Conservation (phyloP, 2,329 filamentous ascomycete species). For the Penicillium sp. region DNA sequence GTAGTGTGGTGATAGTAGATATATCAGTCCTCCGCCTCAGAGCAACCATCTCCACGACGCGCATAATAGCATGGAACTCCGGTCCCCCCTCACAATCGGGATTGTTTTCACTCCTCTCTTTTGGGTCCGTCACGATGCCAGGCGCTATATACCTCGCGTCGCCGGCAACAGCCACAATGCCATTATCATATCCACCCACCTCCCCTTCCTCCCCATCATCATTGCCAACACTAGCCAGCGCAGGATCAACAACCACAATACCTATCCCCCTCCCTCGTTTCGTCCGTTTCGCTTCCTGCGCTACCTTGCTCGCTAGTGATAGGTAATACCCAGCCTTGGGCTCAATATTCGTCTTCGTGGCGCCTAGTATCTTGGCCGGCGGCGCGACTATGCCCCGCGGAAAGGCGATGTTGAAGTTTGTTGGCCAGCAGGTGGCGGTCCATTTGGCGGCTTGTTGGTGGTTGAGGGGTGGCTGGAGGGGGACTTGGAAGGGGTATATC, state of each 20-base stretch:
- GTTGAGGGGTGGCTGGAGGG: slow-evolving; percentile 39
- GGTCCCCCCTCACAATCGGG: slow-evolving; percentile 39
- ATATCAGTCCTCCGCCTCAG: slow-evolving; percentile 34
- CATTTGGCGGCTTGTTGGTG: slow-evolving; percentile 39
- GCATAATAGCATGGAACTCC: slow-evolving; percentile 46
- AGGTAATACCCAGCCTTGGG: slow-evolving; percentile 37
- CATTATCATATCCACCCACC: slow-evolving; percentile 30
- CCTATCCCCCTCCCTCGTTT: slow-evolving; percentile 39
- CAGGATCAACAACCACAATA: slow-evolving; percentile 41
- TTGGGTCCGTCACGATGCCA: not conserved
- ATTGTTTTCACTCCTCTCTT: slow-evolving; percentile 21
- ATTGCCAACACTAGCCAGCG: slow-evolving; percentile 25
- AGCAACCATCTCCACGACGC: slow-evolving; percentile 40
- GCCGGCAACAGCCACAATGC: slow-evolving; percentile 42
- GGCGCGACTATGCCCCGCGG: slow-evolving; percentile 41
- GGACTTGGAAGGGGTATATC: slow-evolving; percentile 34
- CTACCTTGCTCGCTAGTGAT: slow-evolving; percentile 36
- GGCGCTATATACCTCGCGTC: slow-evolving; percentile 37
- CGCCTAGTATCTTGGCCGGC: slow-evolving; percentile 34
- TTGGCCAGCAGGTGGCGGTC: slow-evolving; percentile 41
- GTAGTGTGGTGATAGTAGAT: not conserved
- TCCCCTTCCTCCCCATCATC: slow-evolving; percentile 21
- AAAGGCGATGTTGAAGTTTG: slow-evolving; percentile 43
- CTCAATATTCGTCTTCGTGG: slow-evolving; percentile 32
- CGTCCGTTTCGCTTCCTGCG: slow-evolving; percentile 32